Evolutionary conservation across 345 rosid species (phyloP).

Genomic region (Limnanthes douglasii): DNA sequence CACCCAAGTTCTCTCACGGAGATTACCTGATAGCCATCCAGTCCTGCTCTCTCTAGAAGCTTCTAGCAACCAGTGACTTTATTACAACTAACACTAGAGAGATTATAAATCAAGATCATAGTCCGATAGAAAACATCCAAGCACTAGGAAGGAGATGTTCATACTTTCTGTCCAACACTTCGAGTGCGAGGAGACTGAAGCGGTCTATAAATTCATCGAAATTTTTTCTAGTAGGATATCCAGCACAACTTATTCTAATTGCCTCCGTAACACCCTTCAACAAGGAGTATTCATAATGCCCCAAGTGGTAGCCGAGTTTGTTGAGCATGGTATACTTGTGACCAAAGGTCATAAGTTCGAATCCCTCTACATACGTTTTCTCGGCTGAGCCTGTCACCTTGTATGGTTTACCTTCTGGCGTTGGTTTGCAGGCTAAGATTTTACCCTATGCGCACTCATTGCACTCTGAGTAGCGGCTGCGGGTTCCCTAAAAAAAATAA

Average conservation of each 20-base stretch:
- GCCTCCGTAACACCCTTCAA: conserved; percentile 99
- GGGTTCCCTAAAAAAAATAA: too few species aligned
- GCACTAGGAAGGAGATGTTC: conserved; percentile 5
- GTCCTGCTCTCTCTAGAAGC: conserved; percentile 66
- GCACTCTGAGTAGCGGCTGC: too few species aligned
- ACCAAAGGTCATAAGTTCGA: too few species aligned
- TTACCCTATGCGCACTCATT: too few species aligned
- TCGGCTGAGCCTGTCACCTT: too few species aligned
- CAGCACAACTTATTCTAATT: conserved; percentile 96
- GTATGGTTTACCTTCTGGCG: too few species aligned
- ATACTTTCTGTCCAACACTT: conserved; percentile 70
- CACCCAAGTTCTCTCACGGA: conserved; percentile 1
- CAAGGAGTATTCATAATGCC: too few species aligned
- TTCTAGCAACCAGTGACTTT: conserved; percentile 78
- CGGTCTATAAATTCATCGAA: conserved; percentile 83
- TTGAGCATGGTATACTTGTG: too few species aligned
- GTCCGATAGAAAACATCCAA: conserved; percentile 1
- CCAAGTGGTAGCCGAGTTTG: too few species aligned
- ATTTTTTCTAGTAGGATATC: conserved; percentile 77
- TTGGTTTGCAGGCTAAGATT: too few species aligned
- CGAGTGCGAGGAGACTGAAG: conserved; percentile 80
- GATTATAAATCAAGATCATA: conserved; percentile 10
- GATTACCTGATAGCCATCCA: conserved; percentile 79
- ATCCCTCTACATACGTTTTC: too few species aligned
- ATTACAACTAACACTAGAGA: conserved; percentile 43